phyloP scores from a whole-genome alignment of 495 filamentous ascomycete genomes.

The Daldinia loculata region DNA sequence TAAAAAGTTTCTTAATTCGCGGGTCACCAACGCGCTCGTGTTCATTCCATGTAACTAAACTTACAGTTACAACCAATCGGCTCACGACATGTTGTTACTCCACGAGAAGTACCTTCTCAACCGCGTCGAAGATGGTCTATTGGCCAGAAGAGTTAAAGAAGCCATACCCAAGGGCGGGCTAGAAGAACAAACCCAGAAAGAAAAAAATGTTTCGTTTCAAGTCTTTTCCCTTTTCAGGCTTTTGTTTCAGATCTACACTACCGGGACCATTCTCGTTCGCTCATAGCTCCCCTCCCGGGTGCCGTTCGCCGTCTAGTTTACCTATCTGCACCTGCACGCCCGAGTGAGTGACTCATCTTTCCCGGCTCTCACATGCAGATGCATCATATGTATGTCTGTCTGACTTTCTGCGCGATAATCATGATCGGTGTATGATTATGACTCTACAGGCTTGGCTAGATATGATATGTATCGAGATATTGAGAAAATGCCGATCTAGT shows the following conservation, averaged over 20 bases:
- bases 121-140: slow-evolving; percentile 26
- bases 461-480: not conserved
- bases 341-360: slow-evolving; percentile 37
- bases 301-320: slow-evolving; percentile 13
- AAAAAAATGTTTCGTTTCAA: slow-evolving; percentile 40
- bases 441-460: not conserved
- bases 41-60: not conserved
- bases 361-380: slow-evolving; percentile 27
- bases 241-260: slow-evolving; percentile 36
- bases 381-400: slow-evolving; percentile 21
- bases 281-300: not conserved
- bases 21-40: not conserved
- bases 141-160: slow-evolving; percentile 12
- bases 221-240: slow-evolving; percentile 19
- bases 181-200: slow-evolving; percentile 4
- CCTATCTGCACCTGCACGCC: slow-evolving; percentile 8
- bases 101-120: slow-evolving; percentile 27
- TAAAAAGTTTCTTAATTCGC: slow-evolving; percentile 5
- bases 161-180: not conserved
- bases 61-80: slow-evolving; percentile 17
- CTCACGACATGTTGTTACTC: slow-evolving; percentile 8
- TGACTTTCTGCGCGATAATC: slow-evolving; percentile 12
- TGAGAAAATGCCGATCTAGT: slow-evolving; percentile 10
- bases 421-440: slow-evolving; percentile 18
- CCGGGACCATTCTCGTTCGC: slow-evolving; percentile 35